Evolutionary conservation across 78 protist genomes (phyloP), one percentile per base, ranked within the genome.

Genomic region (Cavenderia fasciculata): DNA sequence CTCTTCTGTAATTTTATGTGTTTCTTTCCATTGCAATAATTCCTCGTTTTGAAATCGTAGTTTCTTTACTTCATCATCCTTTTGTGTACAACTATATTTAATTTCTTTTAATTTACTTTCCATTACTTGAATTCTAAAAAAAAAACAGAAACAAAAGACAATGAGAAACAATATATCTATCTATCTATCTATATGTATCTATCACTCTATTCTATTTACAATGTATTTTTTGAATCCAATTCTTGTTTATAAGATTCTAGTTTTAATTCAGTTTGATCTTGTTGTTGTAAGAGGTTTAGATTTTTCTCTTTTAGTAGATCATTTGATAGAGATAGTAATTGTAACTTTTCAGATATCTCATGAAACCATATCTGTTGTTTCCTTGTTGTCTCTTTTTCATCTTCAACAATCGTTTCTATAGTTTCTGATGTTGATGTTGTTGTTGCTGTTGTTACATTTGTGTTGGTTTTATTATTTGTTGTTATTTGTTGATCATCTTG

Each of bases 1-100:
- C 6, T 79, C 88, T 18, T 79, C 88, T 41, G 71, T 79, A 34
- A 79, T 52, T 68, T 57, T 79, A 49, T 79, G 88, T 16, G 88
- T 66, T 56, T 66, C 76, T 79, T 79, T 79, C 76, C 88, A 79
- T 31, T 68, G 46, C 29, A 51, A 18, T 40, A 79, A 46, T 68
- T 79, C 88, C 0, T 79, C 88, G 52, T 79, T 79, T 38, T 66
- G 7, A 43, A 65, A 41, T 31, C 74, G 51, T 34, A 66, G 27
- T 36, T 68, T 70, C 21, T 69, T 79, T 12, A 16, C 21, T 31
- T 79, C 88, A 25, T 79, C 88, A 21, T 79, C 88, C 21, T 71
- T 71, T 34, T 31, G 41, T 1, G 52, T 41, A 34, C 31, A 71
- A 33, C 31, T 68, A 25, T n/a, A 51, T 27, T 68, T 33, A 4